These are phyloP conservation scores for Aegilops bicornis DNA, from an alignment of 176 grass and related monocot genomes.

Conservation along the genomic window DNA sequence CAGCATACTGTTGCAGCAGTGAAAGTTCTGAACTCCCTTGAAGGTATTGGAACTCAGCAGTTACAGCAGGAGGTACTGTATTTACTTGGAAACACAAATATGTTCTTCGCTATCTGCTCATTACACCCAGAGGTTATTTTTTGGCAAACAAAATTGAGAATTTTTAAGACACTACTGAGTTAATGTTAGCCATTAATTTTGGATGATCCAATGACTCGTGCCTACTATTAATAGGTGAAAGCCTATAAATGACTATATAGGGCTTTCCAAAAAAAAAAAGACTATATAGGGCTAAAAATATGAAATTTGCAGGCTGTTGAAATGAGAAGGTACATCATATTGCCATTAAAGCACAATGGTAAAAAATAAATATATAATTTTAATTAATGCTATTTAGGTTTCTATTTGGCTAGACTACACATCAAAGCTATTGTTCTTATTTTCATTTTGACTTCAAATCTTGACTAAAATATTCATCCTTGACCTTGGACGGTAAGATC, in stretches of 20 bases:
- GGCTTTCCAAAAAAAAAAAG: background rate
- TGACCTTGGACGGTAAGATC: too few relatives aligned
- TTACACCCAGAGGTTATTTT: background rate
- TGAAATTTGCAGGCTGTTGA: background rate
- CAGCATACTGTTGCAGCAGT: constrained; percentile 73
- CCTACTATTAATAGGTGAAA: background rate
- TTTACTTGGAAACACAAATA: background rate
- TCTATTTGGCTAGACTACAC: background rate
- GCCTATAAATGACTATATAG: background rate
- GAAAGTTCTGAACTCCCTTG: constrained; percentile 75
- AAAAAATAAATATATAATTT: background rate
- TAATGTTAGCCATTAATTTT: background rate
- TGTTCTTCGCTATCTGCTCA: background rate
- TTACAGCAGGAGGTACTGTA: constrained; percentile 80
- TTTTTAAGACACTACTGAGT: background rate
- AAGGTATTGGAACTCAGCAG: constrained; percentile 60
- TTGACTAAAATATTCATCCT: too few relatives aligned
- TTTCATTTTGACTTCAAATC: background rate
- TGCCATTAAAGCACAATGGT: background rate
- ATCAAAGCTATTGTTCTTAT: background rate
- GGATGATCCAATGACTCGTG: background rate
- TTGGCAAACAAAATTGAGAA: background rate
- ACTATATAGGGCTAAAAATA: background rate
- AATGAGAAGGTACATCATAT: background rate
- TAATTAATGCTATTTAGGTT: background rate